phyloP scores from a whole-genome alignment of 805 yeast genomes.

The Wickerhamomyces bovis region DNA sequence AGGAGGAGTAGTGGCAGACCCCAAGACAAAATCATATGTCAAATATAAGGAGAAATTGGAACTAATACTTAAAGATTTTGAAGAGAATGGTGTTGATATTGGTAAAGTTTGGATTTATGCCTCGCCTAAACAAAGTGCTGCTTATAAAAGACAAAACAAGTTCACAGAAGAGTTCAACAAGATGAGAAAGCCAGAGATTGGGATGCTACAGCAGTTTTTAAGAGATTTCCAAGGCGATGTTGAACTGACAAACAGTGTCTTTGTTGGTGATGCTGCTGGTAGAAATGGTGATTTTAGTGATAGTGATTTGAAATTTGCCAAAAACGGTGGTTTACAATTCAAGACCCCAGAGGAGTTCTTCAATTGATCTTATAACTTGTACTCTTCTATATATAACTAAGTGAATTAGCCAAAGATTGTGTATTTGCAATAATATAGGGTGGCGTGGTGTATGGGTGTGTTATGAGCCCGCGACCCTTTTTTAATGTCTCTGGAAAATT shows the following conservation, averaged over 20 bases:
- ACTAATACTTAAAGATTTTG: constrained; percentile 28
- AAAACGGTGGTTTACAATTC: constrained; percentile 46
- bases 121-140: constrained; percentile 50
- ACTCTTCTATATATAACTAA: no score
- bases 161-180: constrained; percentile 13
- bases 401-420: no score
- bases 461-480: neutral
- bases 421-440: no score
- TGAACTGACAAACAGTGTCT: constrained; percentile 44
- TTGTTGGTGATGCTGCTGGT: constrained; percentile 98
- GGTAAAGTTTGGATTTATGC: constrained; percentile 48
- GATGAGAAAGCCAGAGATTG: constrained; percentile 69
- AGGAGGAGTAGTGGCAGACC: constrained; percentile 52
- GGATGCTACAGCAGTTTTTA: constrained; percentile 64
- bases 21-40: constrained; percentile 28
- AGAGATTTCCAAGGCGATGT: constrained; percentile 29
- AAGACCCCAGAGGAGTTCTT: constrained; percentile 70
- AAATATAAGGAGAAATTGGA: constrained; percentile 39
- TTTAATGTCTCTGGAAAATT: neutral
- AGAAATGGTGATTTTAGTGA: constrained; percentile 72
- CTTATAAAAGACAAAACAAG: constrained; percentile 8
- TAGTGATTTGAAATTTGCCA: constrained; percentile 69
- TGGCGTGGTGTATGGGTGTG: neutral
- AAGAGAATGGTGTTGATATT: constrained; percentile 20
- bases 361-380: constrained; percentile 5